Evolutionary conservation across 106 monocot species (phyloP).

Genomic region (Acanthochlamys bracteata): DNA sequence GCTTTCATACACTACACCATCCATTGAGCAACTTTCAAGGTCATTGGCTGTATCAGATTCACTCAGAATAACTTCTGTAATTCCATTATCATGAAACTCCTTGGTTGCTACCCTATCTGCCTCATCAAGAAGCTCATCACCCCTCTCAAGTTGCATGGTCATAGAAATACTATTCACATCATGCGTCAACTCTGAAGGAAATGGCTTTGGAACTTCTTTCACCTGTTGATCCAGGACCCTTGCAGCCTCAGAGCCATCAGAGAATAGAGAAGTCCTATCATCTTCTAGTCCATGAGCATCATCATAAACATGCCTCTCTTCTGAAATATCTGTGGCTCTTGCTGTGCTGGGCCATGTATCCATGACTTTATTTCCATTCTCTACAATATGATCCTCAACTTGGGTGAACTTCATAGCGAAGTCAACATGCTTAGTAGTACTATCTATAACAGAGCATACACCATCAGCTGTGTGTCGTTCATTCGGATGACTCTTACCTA

Average conservation of each 20-base stretch:
- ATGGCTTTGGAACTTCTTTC: background rate
- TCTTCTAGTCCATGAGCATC: background rate
- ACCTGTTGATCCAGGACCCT: background rate
- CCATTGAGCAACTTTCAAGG: too few relatives aligned
- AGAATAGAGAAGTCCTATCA: background rate
- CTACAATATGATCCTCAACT: too few relatives aligned
- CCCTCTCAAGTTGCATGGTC: background rate
- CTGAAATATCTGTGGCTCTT: background rate
- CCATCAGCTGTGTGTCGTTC: too few relatives aligned
- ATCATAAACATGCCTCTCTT: background rate
- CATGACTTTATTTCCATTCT: too few relatives aligned
- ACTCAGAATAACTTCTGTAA: background rate
- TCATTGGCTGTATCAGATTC: background rate
- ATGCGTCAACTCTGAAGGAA: background rate
- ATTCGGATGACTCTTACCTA: too few relatives aligned
- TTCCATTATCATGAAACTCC: background rate
- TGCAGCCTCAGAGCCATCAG: background rate
- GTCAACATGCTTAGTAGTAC: too few relatives aligned
- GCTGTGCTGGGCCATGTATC: too few relatives aligned
- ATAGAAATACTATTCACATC: background rate
- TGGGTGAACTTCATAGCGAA: too few relatives aligned
- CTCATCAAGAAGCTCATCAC: background rate
- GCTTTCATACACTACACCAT: background rate
- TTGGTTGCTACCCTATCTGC: background rate
- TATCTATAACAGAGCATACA: too few relatives aligned